These are phyloP conservation scores for Dendrobium chrysotoxum DNA, from an alignment of 106 monocot species.

Conservation along the genomic window DNA sequence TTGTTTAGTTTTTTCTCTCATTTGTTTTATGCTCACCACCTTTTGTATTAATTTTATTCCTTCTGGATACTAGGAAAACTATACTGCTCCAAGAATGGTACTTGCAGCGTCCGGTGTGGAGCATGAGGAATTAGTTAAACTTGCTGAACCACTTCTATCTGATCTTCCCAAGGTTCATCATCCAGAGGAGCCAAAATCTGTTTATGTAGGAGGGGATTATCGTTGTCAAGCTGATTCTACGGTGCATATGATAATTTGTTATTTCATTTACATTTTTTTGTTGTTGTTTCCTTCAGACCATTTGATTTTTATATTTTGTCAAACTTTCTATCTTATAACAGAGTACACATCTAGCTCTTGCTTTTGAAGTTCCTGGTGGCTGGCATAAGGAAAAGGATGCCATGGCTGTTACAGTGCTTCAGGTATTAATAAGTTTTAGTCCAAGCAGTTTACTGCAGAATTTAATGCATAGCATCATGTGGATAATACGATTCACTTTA, in stretches of 20 bases:
- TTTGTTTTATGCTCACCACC: neutral
- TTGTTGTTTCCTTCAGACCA: neutral
- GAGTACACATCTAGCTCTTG: conserved; percentile 74
- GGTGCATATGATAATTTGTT: conserved; percentile 26
- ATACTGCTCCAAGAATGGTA: conserved; percentile 80
- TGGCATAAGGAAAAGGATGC: conserved; percentile 81
- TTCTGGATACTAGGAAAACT: conserved; percentile 51
- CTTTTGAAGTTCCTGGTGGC: conserved; percentile 92
- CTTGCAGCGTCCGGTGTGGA: conserved; percentile 89
- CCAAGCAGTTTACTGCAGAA: neutral
- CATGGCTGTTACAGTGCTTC: conserved; percentile 73
- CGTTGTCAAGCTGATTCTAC: conserved; percentile 76
- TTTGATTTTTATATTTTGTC: neutral
- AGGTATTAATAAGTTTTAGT: conserved; percentile 26
- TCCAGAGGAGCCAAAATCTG: conserved; percentile 59
- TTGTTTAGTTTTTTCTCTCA: neutral
- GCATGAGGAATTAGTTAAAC: conserved; percentile 65
- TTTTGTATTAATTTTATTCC: neutral
- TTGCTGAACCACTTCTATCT: conserved; percentile 69
- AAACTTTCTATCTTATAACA: conserved; percentile 18
- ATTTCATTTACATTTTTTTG: neutral
- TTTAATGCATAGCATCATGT: neutral
- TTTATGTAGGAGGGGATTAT: conserved; percentile 81
- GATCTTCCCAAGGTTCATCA: conserved; percentile 64
- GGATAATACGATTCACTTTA: neutral